Evolutionary conservation across 1,139 yeast species (phyloP).

Genomic region (Blastobotrys arbuscula): DNA sequence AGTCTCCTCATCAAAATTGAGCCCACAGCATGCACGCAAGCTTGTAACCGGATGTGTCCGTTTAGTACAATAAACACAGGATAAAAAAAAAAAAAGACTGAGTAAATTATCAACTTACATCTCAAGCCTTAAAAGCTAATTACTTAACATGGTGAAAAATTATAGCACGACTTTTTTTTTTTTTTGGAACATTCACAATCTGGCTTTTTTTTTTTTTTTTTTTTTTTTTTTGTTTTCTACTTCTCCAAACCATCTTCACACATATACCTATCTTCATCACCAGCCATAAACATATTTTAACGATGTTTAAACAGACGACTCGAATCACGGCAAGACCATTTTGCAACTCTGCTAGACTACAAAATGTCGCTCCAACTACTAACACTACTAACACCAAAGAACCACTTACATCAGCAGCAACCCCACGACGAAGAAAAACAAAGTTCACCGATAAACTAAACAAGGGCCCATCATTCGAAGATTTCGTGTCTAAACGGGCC

Average conservation of each 20-base stretch:
- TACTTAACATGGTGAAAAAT: not conserved
- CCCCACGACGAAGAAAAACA: constrained; percentile 47
- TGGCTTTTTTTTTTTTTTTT: not conserved
- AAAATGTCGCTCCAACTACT: constrained; percentile 9
- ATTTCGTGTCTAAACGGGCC: constrained; percentile 78
- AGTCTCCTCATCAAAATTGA: too few species aligned
- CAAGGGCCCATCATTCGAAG: constrained; percentile 91
- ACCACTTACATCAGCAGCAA: constrained; percentile 4
- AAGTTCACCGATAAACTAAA: constrained; percentile 66
- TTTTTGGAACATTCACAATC: not conserved
- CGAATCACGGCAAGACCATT: constrained; percentile 6
- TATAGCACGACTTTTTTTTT: too few species aligned
- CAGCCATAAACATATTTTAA: not conserved
- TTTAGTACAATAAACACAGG: not conserved
- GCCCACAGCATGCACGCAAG: too few species aligned
- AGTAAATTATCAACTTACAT: not conserved
- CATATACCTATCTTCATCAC: not conserved
- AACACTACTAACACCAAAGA: constrained; percentile 2
- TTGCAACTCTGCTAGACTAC: constrained; percentile 6
- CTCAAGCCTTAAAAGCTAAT: not conserved
- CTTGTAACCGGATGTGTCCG: not conserved
- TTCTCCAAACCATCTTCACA: not conserved
- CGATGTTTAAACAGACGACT: constrained; percentile 9
- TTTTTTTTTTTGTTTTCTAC: not conserved
- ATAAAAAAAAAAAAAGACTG: not conserved